Evolutionary conservation across 106 monocot genomes (phyloP).

Genomic region (Dendrobium huoshanense): DNA sequence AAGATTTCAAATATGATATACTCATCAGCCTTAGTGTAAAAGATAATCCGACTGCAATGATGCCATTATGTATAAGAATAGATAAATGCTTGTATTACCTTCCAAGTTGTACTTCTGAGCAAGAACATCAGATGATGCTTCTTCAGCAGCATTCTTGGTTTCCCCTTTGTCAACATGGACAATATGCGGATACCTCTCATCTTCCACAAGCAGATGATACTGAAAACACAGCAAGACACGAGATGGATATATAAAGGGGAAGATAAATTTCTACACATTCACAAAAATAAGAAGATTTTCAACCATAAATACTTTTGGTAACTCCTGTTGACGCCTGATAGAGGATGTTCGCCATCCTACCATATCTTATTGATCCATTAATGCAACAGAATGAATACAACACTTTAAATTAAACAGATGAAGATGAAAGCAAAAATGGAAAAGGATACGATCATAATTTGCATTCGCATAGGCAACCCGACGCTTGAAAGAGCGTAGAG

Average conservation of each 20-base stretch:
- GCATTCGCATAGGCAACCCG: conserved; percentile 77
- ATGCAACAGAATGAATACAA: background rate
- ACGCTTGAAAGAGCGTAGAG: conserved; percentile 56
- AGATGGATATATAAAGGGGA: background rate
- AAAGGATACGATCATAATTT: conserved; percentile 72
- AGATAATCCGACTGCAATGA: background rate
- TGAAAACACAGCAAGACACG: conserved; percentile 12
- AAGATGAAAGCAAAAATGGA: background rate
- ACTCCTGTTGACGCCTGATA: conserved; percentile 61
- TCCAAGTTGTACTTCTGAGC: conserved; percentile 34
- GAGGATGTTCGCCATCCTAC: conserved; percentile 86
- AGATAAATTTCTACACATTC: background rate
- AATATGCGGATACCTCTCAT: conserved; percentile 66
- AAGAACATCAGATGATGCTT: conserved; percentile 14
- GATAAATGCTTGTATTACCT: conserved; percentile 24
- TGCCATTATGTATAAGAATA: background rate
- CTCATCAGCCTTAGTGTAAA: background rate
- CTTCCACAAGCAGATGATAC: conserved; percentile 33
- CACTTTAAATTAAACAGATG: too few relatives aligned
- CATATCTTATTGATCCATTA: conserved; percentile 48
- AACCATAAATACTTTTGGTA: conserved; percentile 45
- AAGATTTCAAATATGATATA: too few relatives aligned
- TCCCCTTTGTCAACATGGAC: conserved; percentile 48
- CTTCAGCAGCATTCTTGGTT: conserved; percentile 10
- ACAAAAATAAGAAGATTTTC: background rate